Evolutionary conservation across 306 rosid genomes (phyloP).

Genomic region (Rosa persica): DNA sequence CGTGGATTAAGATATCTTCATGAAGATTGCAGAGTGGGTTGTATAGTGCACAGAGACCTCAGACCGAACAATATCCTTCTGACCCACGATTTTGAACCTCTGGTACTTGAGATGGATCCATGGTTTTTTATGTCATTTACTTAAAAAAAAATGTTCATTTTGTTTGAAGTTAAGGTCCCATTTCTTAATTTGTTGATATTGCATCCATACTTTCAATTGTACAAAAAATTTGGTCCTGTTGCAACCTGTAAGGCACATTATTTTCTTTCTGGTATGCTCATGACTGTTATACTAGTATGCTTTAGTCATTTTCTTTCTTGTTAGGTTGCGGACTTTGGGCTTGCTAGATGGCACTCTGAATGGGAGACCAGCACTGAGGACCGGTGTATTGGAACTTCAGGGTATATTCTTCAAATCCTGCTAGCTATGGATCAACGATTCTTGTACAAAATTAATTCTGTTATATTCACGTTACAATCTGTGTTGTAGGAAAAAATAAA

Average conservation of each 20-base stretch:
- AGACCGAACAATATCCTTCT: slow-evolving; percentile 87
- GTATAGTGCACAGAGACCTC: slow-evolving; percentile 85
- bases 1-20: slow-evolving; percentile 92
- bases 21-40: slow-evolving; percentile 98
- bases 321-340: slow-evolving; percentile 93
- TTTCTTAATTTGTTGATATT: slow-evolving; percentile 3
- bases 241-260: not conserved
- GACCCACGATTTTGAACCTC: slow-evolving; percentile 90
- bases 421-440: not conserved
- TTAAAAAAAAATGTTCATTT: not conserved
- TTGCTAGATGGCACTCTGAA: slow-evolving; percentile 88
- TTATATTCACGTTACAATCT: not conserved
- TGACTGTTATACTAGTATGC: not conserved
- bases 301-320: slow-evolving; percentile 20
- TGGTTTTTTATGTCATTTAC: not conserved
- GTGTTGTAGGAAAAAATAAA: too few species aligned
- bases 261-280: not conserved
- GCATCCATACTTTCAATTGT: not conserved
- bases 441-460: not conserved
- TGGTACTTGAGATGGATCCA: slow-evolving; percentile 42
- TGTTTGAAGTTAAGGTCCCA: not conserved
- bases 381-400: slow-evolving; percentile 65
- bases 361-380: slow-evolving; percentile 61
- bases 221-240: not conserved
- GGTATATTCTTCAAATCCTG: slow-evolving; percentile 41